Evolutionary conservation across 768 basidiomycete genomes (phyloP), one percentile per base, ranked within the genome.

Genomic region (Leccinum sublutescens): DNA sequence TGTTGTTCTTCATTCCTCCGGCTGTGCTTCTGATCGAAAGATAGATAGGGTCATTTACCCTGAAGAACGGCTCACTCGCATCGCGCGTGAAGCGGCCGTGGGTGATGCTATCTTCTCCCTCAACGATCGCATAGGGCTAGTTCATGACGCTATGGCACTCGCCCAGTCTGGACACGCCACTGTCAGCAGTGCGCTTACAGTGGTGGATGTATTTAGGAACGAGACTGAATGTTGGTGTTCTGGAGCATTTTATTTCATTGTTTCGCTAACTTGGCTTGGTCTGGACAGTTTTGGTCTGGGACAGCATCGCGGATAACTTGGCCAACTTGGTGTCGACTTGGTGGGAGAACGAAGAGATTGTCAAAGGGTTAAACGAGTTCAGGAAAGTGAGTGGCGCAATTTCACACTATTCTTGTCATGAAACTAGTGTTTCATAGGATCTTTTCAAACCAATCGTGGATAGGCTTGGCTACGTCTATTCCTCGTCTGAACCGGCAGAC

Each of bases 81-180:
- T 98, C 60, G 94, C 91, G 5, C 74, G 78, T 19, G 91, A 95
- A 68, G 93, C 92, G 1, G 82, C 86, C n/a, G 85, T 83, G 67
- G 67, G 76, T 12, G 74, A 84, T 57, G 82, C 84, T 4, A 73
- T 82, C 8, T 93, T 96, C 76, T 81, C 87, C 1, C 76, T 93
- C 60, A 86, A 91, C 57, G 96, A 99, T 70, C 84, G 93, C 23
- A 87, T 98, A 65, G 95, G 95, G 17, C 79, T 99, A 27, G 85
- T 96, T 21, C 83, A 88, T 52, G 97, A 98, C 66, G 80, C 88
- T 1, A 80, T 89, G 67, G 88, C 88, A 1, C 82, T 98, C 31
- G 83, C 92, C 52, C 85, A 87, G 68, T 89, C 93, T 19, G 95
- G 95, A 3, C 83, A 91, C 66, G 78, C 86, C 51, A 80, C 86